These are phyloP conservation scores for Cladophialophora psammophila DNA, from an alignment of 2,329 filamentous ascomycete species.

Conservation along the genomic window DNA sequence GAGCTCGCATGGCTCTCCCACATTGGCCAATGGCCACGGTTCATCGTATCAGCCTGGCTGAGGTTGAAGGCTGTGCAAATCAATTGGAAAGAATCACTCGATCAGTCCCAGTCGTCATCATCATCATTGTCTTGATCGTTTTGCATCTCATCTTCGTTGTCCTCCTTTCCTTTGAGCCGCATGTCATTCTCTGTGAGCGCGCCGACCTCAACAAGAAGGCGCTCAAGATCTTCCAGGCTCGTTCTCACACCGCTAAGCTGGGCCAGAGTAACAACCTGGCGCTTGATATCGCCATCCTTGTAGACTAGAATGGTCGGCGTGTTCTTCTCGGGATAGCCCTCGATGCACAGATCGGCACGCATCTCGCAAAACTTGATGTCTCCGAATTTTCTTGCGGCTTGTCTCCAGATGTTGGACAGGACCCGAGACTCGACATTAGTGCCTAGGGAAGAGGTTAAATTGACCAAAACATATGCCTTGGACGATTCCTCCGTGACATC, in stretches of 20 bases:
- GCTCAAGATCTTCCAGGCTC: conserved; percentile 77
- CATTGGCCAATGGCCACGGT: background rate
- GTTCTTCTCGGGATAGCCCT: conserved; percentile 93
- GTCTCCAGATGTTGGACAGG: conserved; percentile 83
- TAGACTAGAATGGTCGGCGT: conserved; percentile 94
- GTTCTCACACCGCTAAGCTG: conserved; percentile 77
- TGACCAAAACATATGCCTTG: conserved; percentile 72
- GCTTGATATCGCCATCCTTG: conserved; percentile 88
- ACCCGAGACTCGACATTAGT: conserved; percentile 86
- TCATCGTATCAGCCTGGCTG: background rate
- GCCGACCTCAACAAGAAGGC: conserved; percentile 80
- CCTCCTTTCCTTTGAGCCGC: conserved; percentile 70
- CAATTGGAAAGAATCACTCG: background rate
- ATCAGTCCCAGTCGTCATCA: conserved; percentile 65
- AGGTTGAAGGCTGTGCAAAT: background rate
- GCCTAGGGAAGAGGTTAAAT: conserved; percentile 78
- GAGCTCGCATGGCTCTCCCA: background rate
- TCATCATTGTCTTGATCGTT: conserved; percentile 61
- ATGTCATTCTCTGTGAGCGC: conserved; percentile 80
- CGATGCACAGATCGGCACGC: conserved; percentile 87
- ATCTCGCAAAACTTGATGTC: conserved; percentile 99
- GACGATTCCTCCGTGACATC: conserved; percentile 92
- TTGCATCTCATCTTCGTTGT: conserved; percentile 62
- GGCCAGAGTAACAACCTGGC: conserved; percentile 87
- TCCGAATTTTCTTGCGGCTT: conserved; percentile 82